Evolutionary conservation across 129 eudicot species (phyloP), one percentile per base, ranked within the genome.

Genomic region (Kitagawia praeruptora): DNA sequence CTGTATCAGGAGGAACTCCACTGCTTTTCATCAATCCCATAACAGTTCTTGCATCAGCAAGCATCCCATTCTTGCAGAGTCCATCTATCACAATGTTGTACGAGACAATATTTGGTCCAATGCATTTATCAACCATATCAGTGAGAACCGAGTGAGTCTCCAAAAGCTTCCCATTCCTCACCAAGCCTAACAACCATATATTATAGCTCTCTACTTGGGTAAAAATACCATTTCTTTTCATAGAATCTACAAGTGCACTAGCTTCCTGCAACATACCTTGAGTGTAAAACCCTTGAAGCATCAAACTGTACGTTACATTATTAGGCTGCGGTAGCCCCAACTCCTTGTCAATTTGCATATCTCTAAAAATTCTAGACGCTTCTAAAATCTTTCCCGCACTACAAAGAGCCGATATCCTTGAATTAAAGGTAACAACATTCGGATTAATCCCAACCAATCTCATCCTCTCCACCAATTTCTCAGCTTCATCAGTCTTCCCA

Each of bases 321-420:
- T 95, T 80, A 34, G 97, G 98, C 70, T 76, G 85, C 71, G 97
- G 98, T 83, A 95, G 83, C 48, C 89, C 97, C 76, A 93, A 82
- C 77, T 78, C 91, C 77, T 86, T 82, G 76, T 86, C 91, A 37
- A 87, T 83, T 83, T 92, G 93, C 98, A 95, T 95, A 81, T 95
- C 98, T 83, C 96, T 90, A 58, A 90, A 95, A 77, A 95, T 95
- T 64, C 91, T 81, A 1, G 93, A 90, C 27, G 98, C 98, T 81
- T 95, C 98, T 58, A 89, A 78, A 76, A 89, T 80, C 87, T 92
- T 95, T 49, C 97, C 93, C 11, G 85, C 44, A 5, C 79, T 75
- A 82, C 98, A 95, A 45, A 95, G 84, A 87, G 91, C 93, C 8
- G 97, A 84, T 77, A 95, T 95, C 82, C 97, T 90, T 11, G 97